phyloP scores from a whole-genome alignment of 495 filamentous ascomycete species.

The Aspergillus sclerotioniger region DNA sequence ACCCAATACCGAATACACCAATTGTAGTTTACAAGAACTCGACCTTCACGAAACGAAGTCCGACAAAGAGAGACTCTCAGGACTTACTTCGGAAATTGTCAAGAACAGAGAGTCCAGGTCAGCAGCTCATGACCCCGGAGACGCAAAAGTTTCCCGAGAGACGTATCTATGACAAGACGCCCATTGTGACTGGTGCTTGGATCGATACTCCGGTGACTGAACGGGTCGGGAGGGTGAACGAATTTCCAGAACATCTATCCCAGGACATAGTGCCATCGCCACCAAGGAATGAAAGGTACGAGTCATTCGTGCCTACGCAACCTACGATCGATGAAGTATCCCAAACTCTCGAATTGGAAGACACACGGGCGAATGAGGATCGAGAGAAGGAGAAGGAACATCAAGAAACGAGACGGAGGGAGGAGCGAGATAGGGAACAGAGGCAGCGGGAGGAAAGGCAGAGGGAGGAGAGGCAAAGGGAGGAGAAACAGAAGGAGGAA shows the following conservation, averaged over 20 bases:
- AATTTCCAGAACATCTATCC: slow-evolving; percentile 31
- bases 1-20: slow-evolving; percentile 52
- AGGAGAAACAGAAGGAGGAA: background rate
- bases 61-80: slow-evolving; percentile 57
- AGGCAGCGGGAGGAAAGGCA: slow-evolving; percentile 11
- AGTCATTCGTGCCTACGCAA: background rate
- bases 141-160: slow-evolving; percentile 43
- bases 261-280: slow-evolving; percentile 25
- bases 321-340: slow-evolving; percentile 1
- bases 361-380: background rate
- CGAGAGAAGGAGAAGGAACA: background rate
- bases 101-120: slow-evolving; percentile 52
- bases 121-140: slow-evolving; percentile 31
- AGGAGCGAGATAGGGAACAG: slow-evolving; percentile 3
- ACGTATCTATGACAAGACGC: slow-evolving; percentile 45
- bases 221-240: slow-evolving; percentile 31
- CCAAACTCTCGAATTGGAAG: background rate
- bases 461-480: background rate
- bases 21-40: slow-evolving; percentile 49
- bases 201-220: slow-evolving; percentile 53
- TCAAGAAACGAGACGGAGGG: background rate
- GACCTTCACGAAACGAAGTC: slow-evolving; percentile 31
- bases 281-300: background rate
- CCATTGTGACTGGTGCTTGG: slow-evolving; percentile 51
- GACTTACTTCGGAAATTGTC: slow-evolving; percentile 65